Evolutionary conservation across 2,329 filamentous ascomycete genomes (phyloP).

Genomic region (Sclerotinia trifoliorum): DNA sequence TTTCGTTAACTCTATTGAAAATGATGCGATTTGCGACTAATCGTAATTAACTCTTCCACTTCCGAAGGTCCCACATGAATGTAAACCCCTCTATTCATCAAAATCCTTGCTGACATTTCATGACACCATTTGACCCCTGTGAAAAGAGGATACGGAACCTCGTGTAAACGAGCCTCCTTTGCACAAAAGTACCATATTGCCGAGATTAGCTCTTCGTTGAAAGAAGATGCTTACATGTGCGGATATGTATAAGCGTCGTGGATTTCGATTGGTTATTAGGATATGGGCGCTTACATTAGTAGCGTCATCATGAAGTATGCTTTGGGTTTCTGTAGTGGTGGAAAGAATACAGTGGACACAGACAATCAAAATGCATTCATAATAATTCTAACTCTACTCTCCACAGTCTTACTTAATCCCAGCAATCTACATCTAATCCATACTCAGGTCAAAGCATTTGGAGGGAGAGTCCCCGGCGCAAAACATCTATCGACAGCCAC

Average conservation of each 20-base stretch:
- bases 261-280: not conserved
- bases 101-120: not conserved
- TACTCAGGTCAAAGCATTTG: not conserved
- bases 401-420: not conserved
- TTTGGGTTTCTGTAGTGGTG: not conserved
- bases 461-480: conserved; percentile 26
- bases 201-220: not conserved
- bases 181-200: too few relatives aligned
- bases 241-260: not conserved
- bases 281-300: not conserved
- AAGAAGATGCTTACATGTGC: not conserved
- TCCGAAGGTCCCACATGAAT: not conserved
- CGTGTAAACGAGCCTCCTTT: not conserved
- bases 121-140: not conserved
- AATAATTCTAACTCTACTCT: not conserved
- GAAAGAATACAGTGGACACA: not conserved
- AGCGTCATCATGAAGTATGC: not conserved
- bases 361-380: not conserved
- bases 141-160: too few relatives aligned
- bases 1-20: conserved; percentile 1
- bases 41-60: not conserved
- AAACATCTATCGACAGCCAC: conserved; percentile 36
- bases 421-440: too few relatives aligned
- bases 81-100: not conserved
- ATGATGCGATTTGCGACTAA: conserved; percentile 1